A percentile compares a stretch with the other conserved stretches of the same genome.
Evolutionary conservation across 1,139 yeast species (phyloP).

Genomic region (Yamadazyma taylorii): DNA sequence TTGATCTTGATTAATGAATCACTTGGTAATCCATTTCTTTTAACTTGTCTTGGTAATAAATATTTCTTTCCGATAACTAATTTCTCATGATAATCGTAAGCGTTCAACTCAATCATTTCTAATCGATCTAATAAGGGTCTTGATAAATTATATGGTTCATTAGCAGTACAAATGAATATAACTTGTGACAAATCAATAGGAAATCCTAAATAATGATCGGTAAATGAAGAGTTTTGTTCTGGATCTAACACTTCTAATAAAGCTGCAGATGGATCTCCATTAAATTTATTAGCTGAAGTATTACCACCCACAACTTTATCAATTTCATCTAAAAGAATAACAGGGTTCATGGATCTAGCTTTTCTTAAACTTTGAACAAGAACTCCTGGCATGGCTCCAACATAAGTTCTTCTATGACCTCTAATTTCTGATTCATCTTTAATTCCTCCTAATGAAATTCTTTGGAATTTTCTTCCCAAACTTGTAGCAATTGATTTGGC

Average conservation of each 20-base stretch:
- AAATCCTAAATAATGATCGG: conserved; percentile 85
- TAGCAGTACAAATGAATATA: conserved; percentile 88
- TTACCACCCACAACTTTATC: conserved; percentile 75
- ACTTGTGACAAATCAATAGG: conserved; percentile 86
- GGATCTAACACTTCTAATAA: conserved; percentile 88
- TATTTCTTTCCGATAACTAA: conserved; percentile 69
- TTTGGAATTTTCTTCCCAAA: conserved; percentile 74
- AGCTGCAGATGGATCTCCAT: conserved; percentile 93
- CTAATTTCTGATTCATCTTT: conserved; percentile 89
- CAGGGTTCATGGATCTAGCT: conserved; percentile 81
- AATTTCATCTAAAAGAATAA: conserved; percentile 84
- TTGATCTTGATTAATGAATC: conserved; percentile 37
- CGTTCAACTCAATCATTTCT: conserved; percentile 79
- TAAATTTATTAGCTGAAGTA: conserved; percentile 48
- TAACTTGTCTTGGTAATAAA: conserved; percentile 76
- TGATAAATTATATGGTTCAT: conserved; percentile 71
- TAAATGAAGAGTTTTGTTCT: conserved; percentile 77
- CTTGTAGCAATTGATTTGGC: conserved; percentile 87
- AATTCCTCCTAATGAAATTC: conserved; percentile 86
- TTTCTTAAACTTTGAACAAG: conserved; percentile 77
- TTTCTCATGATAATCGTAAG: conserved; percentile 82
- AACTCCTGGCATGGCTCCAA: conserved; percentile 92
- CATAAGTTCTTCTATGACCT: conserved; percentile 91
- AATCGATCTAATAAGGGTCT: conserved; percentile 83
- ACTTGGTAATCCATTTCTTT: conserved; percentile 64